Conservation (phyloP, 2,329 filamentous ascomycete genomes). For the Trichoderma koningiopsis region DNA sequence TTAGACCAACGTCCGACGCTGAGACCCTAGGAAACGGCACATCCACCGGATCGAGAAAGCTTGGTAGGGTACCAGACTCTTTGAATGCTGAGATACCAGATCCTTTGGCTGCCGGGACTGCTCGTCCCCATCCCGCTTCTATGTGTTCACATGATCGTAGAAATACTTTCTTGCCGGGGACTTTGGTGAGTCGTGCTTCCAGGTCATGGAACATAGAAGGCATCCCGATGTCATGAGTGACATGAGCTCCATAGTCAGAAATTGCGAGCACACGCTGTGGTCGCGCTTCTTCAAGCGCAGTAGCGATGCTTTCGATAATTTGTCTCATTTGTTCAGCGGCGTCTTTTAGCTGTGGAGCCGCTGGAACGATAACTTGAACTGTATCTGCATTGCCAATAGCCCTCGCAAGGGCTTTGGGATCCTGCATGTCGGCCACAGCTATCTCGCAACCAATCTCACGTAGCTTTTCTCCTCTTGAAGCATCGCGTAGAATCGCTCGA, state of each 20-base stretch:
- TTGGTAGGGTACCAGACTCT: not conserved
- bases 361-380: not conserved
- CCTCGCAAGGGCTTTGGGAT: not conserved
- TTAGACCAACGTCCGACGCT: not conserved
- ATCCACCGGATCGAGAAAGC: not conserved
- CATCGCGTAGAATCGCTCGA: not conserved
- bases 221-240: conserved; percentile 8
- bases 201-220: not conserved
- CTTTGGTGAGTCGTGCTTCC: not conserved
- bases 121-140: not conserved
- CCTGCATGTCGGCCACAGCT: not conserved
- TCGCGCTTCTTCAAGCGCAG: not conserved
- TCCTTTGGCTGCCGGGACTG: not conserved
- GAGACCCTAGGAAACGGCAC: not conserved
- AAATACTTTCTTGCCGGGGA: not conserved
- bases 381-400: conserved; percentile 1
- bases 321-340: not conserved
- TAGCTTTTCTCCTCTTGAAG: not conserved
- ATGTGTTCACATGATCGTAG: conserved; percentile 4
- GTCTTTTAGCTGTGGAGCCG: not conserved
- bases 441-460: conserved; percentile 2
- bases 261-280: not conserved
- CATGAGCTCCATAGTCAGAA: conserved; percentile 4
- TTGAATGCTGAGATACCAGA: not conserved
- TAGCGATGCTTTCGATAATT: conserved; percentile 2